Evolutionary conservation across 106 monocot genomes (phyloP), one percentile per base, ranked within the genome.

Genomic region (Chionographis japonica): DNA sequence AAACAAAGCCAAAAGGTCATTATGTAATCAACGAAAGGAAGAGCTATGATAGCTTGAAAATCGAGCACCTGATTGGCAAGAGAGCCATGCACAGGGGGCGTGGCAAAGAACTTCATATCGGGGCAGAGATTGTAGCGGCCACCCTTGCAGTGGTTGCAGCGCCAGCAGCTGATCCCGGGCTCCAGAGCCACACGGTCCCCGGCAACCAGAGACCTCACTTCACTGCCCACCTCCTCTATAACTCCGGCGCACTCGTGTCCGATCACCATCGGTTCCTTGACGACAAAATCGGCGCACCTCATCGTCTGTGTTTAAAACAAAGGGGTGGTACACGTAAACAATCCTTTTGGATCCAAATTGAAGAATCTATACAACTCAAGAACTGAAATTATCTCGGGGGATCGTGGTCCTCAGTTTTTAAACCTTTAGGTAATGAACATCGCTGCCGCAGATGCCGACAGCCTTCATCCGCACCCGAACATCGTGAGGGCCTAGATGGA

Each of bases 251-350:
- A 97, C 62, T 97, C 97, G 40, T 97, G 97, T 40, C 92, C 97
- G 37, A 97, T 92, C 58, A 97, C 92, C 97, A 97, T 97, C 3
- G 97, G 97, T 43, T 92, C 97, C 75, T 92, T 87, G n/a, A 97
- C 92, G 9, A 97, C 80, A 73, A 86, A 97, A 62, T 80, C 74
- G 8, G 92, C 97, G 60, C 77, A 79, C 54, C 83, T 87, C 97
- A 97, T 82, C 7, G 51, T 66, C 95, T 95, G 81, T 38, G 4
- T 55, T 9, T 35, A 46, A 62, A 42, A 62, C 36, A 62, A 37
- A 42, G 56, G 27, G 27, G 1, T 27, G 27, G 27, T 27, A 27
- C 0, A 27, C 27, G 27, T 27, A 27, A 27, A 27, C 27, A 27
- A 27, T 27, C 27, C 27, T 27, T 27, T 27, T 27, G 27, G 27